These are phyloP conservation scores for Effrenium voratum DNA, from an alignment of 73 alveolate genomes.

Conservation along the genomic window DNA sequence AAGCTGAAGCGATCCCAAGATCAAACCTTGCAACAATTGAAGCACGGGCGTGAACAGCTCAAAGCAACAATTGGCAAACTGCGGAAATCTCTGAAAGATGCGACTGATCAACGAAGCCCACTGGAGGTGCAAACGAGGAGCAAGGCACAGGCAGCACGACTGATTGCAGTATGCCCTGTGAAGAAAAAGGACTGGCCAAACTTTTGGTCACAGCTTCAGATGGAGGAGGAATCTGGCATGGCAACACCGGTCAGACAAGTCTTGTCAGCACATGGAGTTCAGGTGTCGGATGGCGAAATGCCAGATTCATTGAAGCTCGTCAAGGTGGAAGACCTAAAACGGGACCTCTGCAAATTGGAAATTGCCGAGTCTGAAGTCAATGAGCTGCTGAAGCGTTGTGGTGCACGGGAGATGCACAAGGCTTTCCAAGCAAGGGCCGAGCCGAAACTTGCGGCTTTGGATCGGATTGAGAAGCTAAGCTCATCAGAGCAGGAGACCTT, in stretches of 20 bases:
- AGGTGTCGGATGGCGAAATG: neutral
- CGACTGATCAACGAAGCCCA: conserved; percentile 17
- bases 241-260: neutral
- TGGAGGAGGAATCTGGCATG: neutral
- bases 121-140: conserved; percentile 44
- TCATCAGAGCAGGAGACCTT: neutral
- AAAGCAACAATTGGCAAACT: conserved; percentile 26
- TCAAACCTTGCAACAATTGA: conserved; percentile 25
- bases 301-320: neutral
- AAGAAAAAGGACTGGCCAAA: neutral
- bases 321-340: neutral
- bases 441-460: neutral
- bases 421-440: conserved; percentile 3
- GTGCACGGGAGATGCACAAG: conserved; percentile 9
- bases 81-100: conserved; percentile 54
- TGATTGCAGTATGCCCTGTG: neutral
- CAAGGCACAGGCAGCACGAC: conserved; percentile 47
- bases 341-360: conserved; percentile 3
- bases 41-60: conserved; percentile 25
- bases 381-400: neutral
- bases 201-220: conserved; percentile 21
- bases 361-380: neutral
- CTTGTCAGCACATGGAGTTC: neutral
- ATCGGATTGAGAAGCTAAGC: neutral
- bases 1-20: conserved; percentile 52